Base-by-base conservation (phyloP, 176 grass and related monocot species). In the Chloris gayana region DNA sequence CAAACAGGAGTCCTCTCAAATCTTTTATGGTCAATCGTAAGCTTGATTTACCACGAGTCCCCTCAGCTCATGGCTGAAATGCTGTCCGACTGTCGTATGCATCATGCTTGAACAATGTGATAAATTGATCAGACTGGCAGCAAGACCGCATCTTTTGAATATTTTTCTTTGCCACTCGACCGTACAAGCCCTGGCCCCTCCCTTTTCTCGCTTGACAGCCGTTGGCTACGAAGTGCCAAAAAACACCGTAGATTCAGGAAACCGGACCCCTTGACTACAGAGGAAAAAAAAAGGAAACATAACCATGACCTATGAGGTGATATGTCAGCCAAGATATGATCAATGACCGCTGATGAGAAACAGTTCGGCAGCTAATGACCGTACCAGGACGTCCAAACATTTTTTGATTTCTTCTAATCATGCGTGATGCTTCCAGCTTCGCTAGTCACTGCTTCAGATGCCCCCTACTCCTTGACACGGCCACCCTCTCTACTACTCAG, bases 391-490 rank as follows among this genome's bases (percentile, higher is more conserved):
- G 50, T 31, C 75, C 80, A 69, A 54, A 38, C 53, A 29, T 76
- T 71, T 61, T 15, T 33, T 79, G 46, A 32, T 58, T 18, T 62
- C 54, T 38, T 65, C n/a, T 67, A 25, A 62, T 31, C 69, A 65
- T 27, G 22, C 61, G 49, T 59, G 68, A 69, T 78, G 68, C 72
- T 39, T 15, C 84, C 31, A 73, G 60, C 78, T 50, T 11, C 84
- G 21, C 31, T 57, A 26, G 51, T n/a, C 14, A 10, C 80, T 88
- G 75, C 74, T 74, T 31, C 69, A 84, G 81, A 84, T 79, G 80
- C 69, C 25, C 74, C 62, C 81, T 74, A 79, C 35, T 12, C 80
- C 71, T 50, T 83, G 86, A 39, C 60, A 42, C 56, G 6, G 1
- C 25, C 56, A 18, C 57, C 13, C 9, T 82, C 63, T 59, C 54